Evolutionary conservation across 73 alveolate genomes (phyloP), one percentile per base, ranked within the genome.

Genomic region (Paramecium biaurelia): DNA sequence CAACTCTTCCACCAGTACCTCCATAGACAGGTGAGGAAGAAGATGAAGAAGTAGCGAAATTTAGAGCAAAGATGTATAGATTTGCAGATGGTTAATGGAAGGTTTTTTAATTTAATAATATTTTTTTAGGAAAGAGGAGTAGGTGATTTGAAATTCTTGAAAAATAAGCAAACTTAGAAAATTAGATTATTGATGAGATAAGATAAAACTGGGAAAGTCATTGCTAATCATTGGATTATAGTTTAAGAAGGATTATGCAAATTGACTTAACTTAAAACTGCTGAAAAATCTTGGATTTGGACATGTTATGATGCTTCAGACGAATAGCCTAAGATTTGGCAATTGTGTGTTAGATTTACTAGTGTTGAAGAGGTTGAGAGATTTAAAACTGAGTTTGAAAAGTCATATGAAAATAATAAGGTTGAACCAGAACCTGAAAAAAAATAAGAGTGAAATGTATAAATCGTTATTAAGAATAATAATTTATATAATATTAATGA

Each of bases 121-220:
- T n/a, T 20, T 0, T 21, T 0, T 21, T 72, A 26, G 93, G 97
- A 94, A 92, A 89, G 96, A 49, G 96, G 96, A 37, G 94, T 93
- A 28, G 97, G 97, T 6, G 97, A 94, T 67, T 43, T 94, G 88
- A 94, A 94, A 76, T 92, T 94, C 68, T 85, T 92, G 85, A 92
- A 94, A 82, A 92, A 94, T 85, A 94, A 94, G 92, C 43, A 90
- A 12, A 85, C 89, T 32, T 32, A 32, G 37, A 32, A 32, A 32
- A 32, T 32, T 2, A 32, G 96, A 92, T 72, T 86, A 59, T 20
- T 94, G 70, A 89, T 94, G 88, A 85, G 97, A 42, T 93, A 94
- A 86, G 97, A 92, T 86, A 92, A 94, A 89, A 94, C 96, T 32
- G 88, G 92, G 30, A 94, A n/a, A 94, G 74, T 72, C 41, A 95